These are phyloP conservation scores for Mrakia gelida DNA, from an alignment of 768 basidiomycete species.

Conservation along the genomic window DNA sequence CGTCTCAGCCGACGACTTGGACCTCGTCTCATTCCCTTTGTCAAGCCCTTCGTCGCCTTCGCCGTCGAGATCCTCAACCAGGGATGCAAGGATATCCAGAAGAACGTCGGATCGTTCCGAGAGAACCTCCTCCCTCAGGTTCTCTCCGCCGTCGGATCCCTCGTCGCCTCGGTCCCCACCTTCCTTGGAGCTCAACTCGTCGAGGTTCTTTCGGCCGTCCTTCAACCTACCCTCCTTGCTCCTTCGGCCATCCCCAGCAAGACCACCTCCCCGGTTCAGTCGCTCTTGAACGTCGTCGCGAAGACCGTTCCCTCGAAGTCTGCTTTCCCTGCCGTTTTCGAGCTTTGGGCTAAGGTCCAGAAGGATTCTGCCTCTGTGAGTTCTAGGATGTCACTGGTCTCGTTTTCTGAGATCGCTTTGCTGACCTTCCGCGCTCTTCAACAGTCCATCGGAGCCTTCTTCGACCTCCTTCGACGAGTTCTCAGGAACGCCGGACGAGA, in stretches of 20 bases:
- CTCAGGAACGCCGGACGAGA: slow-evolving; percentile 62
- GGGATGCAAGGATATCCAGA: slow-evolving; percentile 6
- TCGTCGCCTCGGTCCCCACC: slow-evolving; percentile 70
- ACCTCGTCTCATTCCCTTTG: slow-evolving; percentile 80
- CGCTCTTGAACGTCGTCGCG: slow-evolving; percentile 60
- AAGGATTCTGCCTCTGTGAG: slow-evolving; percentile 36
- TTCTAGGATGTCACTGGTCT: background rate
- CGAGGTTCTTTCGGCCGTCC: slow-evolving; percentile 36
- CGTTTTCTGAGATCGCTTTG: background rate
- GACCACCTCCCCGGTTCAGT: slow-evolving; percentile 41
- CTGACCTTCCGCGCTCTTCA: background rate
- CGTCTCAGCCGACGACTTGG: slow-evolving; percentile 63
- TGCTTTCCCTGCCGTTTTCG: slow-evolving; percentile 60
- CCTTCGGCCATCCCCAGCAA: background rate
- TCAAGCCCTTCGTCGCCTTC: slow-evolving; percentile 64
- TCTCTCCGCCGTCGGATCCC: slow-evolving; percentile 57
- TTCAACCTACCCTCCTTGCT: slow-evolving; percentile 29
- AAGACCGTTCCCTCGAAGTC: slow-evolving; percentile 66
- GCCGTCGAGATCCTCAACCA: slow-evolving; percentile 46
- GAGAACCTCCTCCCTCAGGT: slow-evolving; percentile 22
- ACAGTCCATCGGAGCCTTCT: slow-evolving; percentile 53
- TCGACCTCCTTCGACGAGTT: slow-evolving; percentile 62
- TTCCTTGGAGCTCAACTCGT: slow-evolving; percentile 51
- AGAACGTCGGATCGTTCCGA: slow-evolving; percentile 1
- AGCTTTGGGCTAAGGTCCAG: slow-evolving; percentile 44